phyloP scores from a whole-genome alignment of 192 early-diverging fungal species.

The Linnemannia exigua region DNA sequence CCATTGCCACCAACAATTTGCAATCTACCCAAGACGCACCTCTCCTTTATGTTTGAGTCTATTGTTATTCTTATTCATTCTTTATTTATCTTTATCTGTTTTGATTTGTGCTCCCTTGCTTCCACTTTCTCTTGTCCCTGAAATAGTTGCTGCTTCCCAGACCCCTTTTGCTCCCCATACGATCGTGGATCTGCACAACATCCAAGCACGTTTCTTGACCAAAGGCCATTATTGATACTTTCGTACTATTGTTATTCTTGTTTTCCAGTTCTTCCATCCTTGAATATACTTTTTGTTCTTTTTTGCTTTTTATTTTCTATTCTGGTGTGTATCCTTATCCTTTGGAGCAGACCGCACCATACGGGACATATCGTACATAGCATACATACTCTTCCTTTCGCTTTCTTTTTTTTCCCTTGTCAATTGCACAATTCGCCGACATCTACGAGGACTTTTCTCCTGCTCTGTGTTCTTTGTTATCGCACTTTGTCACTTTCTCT shows the following conservation, averaged over 20 bases:
- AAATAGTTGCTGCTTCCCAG: neutral
- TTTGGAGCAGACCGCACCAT: too few relatives aligned
- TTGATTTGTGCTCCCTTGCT: neutral
- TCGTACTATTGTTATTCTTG: neutral
- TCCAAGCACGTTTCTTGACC: neutral
- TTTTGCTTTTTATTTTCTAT: neutral
- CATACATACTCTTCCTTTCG: neutral
- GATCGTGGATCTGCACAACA: neutral
- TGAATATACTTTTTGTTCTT: neutral
- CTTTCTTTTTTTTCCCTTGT: neutral
- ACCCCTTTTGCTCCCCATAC: neutral
- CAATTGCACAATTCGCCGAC: neutral
- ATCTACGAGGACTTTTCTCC: neutral
- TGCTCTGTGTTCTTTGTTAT: neutral
- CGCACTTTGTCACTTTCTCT: neutral
- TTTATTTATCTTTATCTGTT: neutral
- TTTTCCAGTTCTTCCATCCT: slow-evolving; percentile 1
- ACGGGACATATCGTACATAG: too few relatives aligned
- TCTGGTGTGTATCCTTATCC: neutral
- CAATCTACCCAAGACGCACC: neutral
- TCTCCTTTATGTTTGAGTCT: neutral
- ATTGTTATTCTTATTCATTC: neutral
- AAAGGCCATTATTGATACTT: slow-evolving; percentile 1
- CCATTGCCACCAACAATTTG: neutral
- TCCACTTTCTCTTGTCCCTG: neutral